Evolutionary conservation across 768 basidiomycete species (phyloP), one percentile per base, ranked within the genome.

Genomic region (Boletus pseudopeckii): DNA sequence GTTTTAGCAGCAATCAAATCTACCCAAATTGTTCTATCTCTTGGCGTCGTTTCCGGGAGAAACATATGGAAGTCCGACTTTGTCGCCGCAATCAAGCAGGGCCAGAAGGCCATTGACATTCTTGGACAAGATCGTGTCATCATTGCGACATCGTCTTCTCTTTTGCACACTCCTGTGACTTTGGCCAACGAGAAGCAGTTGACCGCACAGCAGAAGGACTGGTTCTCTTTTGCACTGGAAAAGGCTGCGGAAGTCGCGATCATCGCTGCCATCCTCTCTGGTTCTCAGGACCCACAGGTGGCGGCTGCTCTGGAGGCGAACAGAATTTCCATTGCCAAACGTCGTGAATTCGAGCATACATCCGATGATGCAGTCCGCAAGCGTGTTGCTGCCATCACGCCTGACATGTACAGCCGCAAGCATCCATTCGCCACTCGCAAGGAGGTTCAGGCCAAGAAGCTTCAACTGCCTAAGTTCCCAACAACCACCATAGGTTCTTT

Each of bases 1-100:
- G 89, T 92, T 58, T 57, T 96, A 58, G 80, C 78, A 41, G 93
- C 92, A 52, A 71, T 98, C 72, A 97, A 94, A 80, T 69, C 81
- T 57, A 95, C 92, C 60, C 74, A 73, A 66, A 80, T 93, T 58
- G 68, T 86, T 59, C 82, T 99, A 48, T 98, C 97, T 38, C 86
- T 98, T 58, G 97, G 97, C 74, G 72, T 98, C 57, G 90, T 99
- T 59, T 98, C 97, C 42, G 97, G 97, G 50, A 93, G 97, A 70
- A 98, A 98, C 81, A 92, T 99, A 78, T 99, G 97, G 97, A 99
- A 98, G 85, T 88, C 84, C 58, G 95, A 98, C 75, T 86, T 98
- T 64, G 77, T 80, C 58, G 85, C 83, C 50, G 86, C 92, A 53
- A 81, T 94, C 75, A 86, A 86, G 71, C 75, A 83, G 44, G 91